These are phyloP conservation scores for Diphasiastrum complanatum DNA, from an alignment of 83 land plant genomes.

Conservation along the genomic window DNA sequence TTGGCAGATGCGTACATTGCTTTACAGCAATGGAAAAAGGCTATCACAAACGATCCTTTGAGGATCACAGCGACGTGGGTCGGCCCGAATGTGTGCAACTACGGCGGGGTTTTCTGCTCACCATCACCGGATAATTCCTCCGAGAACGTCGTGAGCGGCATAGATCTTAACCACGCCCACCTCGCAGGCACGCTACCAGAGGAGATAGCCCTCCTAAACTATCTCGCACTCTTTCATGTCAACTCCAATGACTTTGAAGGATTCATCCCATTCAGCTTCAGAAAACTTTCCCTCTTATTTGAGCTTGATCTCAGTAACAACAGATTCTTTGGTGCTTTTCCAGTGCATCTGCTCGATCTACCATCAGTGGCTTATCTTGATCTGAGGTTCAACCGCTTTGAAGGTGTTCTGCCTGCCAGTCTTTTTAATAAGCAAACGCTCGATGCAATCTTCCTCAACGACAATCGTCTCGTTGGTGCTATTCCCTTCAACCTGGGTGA, in stretches of 20 bases:
- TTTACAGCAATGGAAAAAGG: constrained; percentile 66
- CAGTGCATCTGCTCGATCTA: constrained; percentile 29
- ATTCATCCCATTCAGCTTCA: too few relatives aligned
- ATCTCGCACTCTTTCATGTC: too few relatives aligned
- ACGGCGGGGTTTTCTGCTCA: constrained; percentile 55
- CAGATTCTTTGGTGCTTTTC: too few relatives aligned
- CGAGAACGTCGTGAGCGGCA: constrained; percentile 46
- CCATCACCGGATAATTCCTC: constrained; percentile 23
- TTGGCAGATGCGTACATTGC: constrained; percentile 58
- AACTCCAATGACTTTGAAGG: too few relatives aligned
- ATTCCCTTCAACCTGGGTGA: constrained; percentile 54
- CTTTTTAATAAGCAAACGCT: constrained; percentile 55
- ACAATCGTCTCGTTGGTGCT: constrained; percentile 41
- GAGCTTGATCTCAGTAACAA: too few relatives aligned
- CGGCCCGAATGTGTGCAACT: constrained; percentile 53
- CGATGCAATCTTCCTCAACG: constrained; percentile 64
- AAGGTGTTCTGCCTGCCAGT: constrained; percentile 47
- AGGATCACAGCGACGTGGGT: constrained; percentile 52
- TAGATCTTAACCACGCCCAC: too few relatives aligned
- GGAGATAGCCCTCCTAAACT: too few relatives aligned
- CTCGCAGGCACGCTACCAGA: too few relatives aligned
- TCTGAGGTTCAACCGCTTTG: constrained; percentile 58
- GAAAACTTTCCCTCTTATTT: too few relatives aligned
- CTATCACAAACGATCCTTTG: constrained; percentile 54
- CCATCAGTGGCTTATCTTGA: constrained; percentile 49